Evolutionary conservation across 1,284 basidiomycete genomes (phyloP).

Genomic region (Cystobasidiaceae sp.): DNA sequence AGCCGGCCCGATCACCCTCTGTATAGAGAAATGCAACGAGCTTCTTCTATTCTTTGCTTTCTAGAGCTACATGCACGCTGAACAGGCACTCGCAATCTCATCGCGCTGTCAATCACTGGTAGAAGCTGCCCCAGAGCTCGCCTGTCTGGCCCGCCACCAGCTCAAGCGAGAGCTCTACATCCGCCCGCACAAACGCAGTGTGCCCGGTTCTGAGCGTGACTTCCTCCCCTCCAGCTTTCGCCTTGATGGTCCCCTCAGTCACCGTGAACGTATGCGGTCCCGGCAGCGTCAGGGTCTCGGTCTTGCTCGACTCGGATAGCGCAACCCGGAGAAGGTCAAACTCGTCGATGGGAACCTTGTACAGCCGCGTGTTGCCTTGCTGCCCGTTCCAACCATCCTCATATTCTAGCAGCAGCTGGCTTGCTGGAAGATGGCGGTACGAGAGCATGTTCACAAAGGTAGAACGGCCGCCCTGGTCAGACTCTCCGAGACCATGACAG

Average conservation of each 20-base stretch:
- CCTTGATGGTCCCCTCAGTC: constrained; percentile 30
- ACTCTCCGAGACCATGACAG: constrained; percentile 35
- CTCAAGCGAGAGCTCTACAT: constrained; percentile 9
- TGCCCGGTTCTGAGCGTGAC: constrained; percentile 32
- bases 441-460: constrained; percentile 40
- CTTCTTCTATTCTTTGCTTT: neutral
- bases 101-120: constrained; percentile 21
- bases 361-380: constrained; percentile 31
- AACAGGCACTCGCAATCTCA: constrained; percentile 1
- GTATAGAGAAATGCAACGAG: no score
- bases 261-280: constrained; percentile 36
- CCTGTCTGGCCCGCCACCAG: constrained; percentile 9
- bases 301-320: neutral
- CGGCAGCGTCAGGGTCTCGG: constrained; percentile 31
- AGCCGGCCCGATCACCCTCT: no score
- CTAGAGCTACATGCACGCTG: no score
- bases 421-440: constrained; percentile 36
- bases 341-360: constrained; percentile 34
- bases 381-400: constrained; percentile 31
- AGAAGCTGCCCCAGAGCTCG: constrained; percentile 37
- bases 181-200: constrained; percentile 33
- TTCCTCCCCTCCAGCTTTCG: constrained; percentile 19
- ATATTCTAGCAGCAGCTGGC: constrained; percentile 32
- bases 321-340: neutral
- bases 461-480: constrained; percentile 33